phyloP scores from a whole-genome alignment of 2,329 filamentous ascomycete genomes.

The Monosporascus sp. region DNA sequence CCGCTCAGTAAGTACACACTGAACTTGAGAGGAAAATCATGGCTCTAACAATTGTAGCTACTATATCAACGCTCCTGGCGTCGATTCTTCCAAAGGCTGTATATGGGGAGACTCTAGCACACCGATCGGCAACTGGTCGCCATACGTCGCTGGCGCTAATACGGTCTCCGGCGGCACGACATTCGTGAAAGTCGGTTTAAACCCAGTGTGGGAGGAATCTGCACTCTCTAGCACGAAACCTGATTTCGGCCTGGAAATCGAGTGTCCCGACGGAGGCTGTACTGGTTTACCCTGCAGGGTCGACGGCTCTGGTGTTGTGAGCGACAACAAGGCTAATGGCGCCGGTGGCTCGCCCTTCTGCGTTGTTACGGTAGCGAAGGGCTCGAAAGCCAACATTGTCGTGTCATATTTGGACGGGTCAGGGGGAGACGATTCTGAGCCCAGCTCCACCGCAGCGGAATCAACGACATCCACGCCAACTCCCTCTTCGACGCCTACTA shows the following conservation, averaged over 20 bases:
- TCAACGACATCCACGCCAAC: conserved; percentile 23
- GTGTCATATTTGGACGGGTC: conserved; percentile 47
- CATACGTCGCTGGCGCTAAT: conserved; percentile 73
- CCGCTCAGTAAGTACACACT: conserved; percentile 60
- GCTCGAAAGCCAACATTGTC: conserved; percentile 61
- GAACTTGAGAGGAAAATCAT: neutral
- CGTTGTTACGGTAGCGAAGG: conserved; percentile 68
- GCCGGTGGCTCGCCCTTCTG: conserved; percentile 68
- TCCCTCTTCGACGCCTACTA: conserved; percentile 23
- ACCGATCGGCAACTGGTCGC: conserved; percentile 69
- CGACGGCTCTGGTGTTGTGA: conserved; percentile 57
- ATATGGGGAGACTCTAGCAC: conserved; percentile 62
- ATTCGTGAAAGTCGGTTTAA: conserved; percentile 71
- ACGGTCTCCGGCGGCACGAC: conserved; percentile 59
- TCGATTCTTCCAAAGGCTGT: conserved; percentile 54
- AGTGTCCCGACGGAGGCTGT: conserved; percentile 61
- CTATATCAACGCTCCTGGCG: conserved; percentile 73
- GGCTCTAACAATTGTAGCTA: conserved; percentile 41
- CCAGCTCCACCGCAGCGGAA: conserved; percentile 12
- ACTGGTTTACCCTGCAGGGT: conserved; percentile 71
- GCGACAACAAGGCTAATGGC: conserved; percentile 47
- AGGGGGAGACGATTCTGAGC: conserved; percentile 22
- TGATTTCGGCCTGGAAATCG: conserved; percentile 62
- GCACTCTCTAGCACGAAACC: conserved; percentile 52
- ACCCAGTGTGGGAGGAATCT: conserved; percentile 63